Percentiles rank a stretch among this genome's conserved stretches.
Conservation (phyloP, 225 moss, liverwort and hornwort species). For the Polytrichum commune region DNA sequence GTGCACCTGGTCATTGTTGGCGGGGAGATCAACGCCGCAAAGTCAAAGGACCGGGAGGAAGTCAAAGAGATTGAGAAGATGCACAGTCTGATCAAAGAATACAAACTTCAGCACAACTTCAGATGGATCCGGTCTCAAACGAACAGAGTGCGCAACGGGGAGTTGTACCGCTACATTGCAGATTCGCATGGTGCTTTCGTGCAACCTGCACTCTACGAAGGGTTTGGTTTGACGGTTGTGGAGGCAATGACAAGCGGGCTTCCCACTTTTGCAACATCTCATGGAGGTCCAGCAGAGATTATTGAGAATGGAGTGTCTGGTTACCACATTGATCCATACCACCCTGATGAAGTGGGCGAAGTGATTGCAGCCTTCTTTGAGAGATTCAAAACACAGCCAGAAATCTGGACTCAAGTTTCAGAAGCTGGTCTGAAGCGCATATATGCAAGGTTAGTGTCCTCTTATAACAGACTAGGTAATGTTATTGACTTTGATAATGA, state of each 20-base stretch:
- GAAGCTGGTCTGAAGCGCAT: conserved; percentile 79
- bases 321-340: conserved; percentile 87
- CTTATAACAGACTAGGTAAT: no score
- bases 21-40: conserved; percentile 64
- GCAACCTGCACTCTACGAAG: conserved; percentile 91
- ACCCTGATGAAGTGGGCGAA: conserved; percentile 48
- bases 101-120: conserved; percentile 53
- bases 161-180: conserved; percentile 87
- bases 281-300: conserved; percentile 89
- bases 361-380: conserved; percentile 64
- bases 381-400: conserved; percentile 34
- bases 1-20: conserved; percentile 80
- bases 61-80: conserved; percentile 82
- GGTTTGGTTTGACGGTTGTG: conserved; percentile 86
- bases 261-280: conserved; percentile 80
- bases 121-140: conserved; percentile 67
- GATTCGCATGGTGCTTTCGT: conserved; percentile 66
- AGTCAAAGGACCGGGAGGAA: conserved; percentile 88
- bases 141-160: conserved; percentile 84
- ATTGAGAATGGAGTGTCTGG: conserved; percentile 70
- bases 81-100: conserved; percentile 66
- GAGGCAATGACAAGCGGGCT: conserved; percentile 90
- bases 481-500: no score
- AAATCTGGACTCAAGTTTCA: conserved; percentile 58
- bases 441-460: conserved; percentile 39